Evolutionary conservation across 345 rosid species (phyloP).

Genomic region (Adansonia digitata): DNA sequence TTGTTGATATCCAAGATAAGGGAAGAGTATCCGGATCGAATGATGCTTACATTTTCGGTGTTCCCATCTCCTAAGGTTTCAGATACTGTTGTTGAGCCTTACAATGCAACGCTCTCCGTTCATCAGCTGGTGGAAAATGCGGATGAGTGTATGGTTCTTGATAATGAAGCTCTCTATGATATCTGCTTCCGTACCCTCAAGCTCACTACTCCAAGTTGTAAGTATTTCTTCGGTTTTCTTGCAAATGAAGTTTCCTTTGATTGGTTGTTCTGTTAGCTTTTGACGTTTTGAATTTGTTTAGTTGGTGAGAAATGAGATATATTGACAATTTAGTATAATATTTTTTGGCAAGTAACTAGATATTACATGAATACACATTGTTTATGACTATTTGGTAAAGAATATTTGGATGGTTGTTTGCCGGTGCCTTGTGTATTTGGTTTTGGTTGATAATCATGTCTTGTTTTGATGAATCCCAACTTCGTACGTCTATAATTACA

Average conservation of each 20-base stretch:
- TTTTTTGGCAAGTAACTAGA: not conserved
- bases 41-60: conserved; percentile 82
- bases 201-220: conserved; percentile 80
- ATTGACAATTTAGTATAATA: not conserved
- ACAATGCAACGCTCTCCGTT: conserved; percentile 72
- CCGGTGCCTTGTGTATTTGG: not conserved
- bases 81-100: conserved; percentile 75
- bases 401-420: not conserved
- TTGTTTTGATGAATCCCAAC: not conserved
- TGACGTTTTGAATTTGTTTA: not conserved
- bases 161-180: conserved; percentile 73
- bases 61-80: conserved; percentile 82
- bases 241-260: not conserved
- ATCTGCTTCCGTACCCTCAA: conserved; percentile 77
- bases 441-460: not conserved
- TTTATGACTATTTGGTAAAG: not conserved
- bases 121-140: conserved; percentile 76
- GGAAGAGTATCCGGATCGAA: conserved; percentile 72
- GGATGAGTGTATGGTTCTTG: conserved; percentile 82
- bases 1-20: conserved; percentile 66
- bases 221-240: conserved; percentile 16
- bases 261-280: too few species aligned
- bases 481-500: not conserved
- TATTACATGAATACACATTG: not conserved
- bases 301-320: not conserved